Evolutionary conservation across 2,329 filamentous ascomycete genomes (phyloP), one percentile per base, ranked within the genome.

Genomic region (Neoscytalidium dimidiatum): DNA sequence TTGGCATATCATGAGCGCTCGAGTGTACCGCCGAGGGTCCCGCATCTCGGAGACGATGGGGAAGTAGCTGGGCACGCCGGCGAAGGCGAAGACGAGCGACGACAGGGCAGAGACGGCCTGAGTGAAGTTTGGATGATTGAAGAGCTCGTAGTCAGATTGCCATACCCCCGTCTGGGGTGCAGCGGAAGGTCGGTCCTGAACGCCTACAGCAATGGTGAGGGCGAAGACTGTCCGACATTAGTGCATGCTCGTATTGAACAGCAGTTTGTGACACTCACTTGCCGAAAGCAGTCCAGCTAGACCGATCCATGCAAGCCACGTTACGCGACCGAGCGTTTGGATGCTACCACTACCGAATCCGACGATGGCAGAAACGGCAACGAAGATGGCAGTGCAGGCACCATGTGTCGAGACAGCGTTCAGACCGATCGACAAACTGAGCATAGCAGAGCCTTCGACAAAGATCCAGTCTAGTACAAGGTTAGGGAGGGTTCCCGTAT

Each of bases 1-100:
- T 28, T 82, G 77, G 71, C 88, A 86, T 2, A 89, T 82, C 71
- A 82, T 81, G 67, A 91, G 82, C 8, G 87, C 84, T 71, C 87
- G 86, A 58, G 82, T 81, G 73, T 84, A 88, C 69, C 86, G 81
- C 56, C 78, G 74, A 0, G 88, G 86, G 46, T 85, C 79, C 70
- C 84, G 82, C 74, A 90, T 81, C 73, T 90, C 88, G 46, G 83
- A 82, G 69, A 89, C 86, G 72, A 90, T 83, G 31, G 53, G 38
- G 53, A 57, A 57, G 35, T 43, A 57, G 23, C 21, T 35, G 35
- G 53, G 53, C 71, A 28, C 26, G 35, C 53, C 53, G 35, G 53
- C 53, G 35, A 43, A 57, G 7, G 53, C 53, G 33, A 57, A 57
- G 35, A 57, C 35, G 35, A 57, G 53, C 6, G 53, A 57, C 2